phyloP scores from a whole-genome alignment of 176 grass and related monocot genomes.

The Eremochloa ophiuroides region DNA sequence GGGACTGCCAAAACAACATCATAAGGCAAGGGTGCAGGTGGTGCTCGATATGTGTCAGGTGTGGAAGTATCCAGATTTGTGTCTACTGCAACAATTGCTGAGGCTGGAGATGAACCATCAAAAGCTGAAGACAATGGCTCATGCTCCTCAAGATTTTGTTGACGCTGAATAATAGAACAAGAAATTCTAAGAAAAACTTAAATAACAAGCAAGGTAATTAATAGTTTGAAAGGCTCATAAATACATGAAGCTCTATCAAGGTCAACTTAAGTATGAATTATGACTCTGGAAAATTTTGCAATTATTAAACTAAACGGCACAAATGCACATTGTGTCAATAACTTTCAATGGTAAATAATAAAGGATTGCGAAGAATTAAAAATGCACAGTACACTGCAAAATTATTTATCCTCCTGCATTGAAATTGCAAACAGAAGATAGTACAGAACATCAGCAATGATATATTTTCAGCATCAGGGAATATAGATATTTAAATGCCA shows the following conservation, averaged over 20 bases:
- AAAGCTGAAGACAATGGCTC: slow-evolving; percentile 63
- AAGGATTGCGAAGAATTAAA: background rate
- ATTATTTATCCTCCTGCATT: background rate
- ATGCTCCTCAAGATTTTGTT: slow-evolving; percentile 65
- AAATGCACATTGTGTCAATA: background rate
- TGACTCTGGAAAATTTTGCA: background rate
- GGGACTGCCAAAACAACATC: slow-evolving; percentile 56
- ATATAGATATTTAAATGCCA: background rate
- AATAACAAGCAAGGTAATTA: background rate
- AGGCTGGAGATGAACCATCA: slow-evolving; percentile 53
- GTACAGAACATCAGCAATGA: background rate
- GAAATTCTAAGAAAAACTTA: background rate
- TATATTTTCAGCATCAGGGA: background rate
- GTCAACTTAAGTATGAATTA: background rate
- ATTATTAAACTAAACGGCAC: background rate
- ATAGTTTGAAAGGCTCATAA: background rate
- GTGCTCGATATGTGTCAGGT: slow-evolving; percentile 73
- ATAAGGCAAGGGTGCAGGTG: slow-evolving; percentile 86
- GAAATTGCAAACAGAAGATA: background rate
- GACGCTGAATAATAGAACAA: slow-evolving; percentile 43
- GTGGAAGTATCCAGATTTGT: slow-evolving; percentile 75
- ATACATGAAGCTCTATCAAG: background rate
- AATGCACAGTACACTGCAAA: background rate
- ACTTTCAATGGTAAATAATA: slow-evolving; percentile 2
- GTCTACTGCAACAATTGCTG: slow-evolving; percentile 53